Conservation (phyloP, 352 stramenopile genomes). For the Globisporangium uncinulatum region DNA sequence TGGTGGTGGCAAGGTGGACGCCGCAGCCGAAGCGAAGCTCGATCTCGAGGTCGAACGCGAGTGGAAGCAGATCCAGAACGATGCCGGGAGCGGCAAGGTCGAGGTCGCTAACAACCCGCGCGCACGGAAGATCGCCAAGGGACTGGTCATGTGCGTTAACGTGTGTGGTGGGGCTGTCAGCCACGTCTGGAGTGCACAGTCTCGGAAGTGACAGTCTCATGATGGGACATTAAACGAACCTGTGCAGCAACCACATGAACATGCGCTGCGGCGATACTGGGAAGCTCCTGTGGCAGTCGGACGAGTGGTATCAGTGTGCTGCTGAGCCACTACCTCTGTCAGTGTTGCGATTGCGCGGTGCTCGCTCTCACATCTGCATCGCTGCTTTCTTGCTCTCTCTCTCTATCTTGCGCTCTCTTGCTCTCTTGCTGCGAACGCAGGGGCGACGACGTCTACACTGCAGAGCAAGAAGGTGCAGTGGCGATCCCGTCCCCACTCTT, state of each 20-base stretch:
- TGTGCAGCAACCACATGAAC: slow-evolving; percentile 82
- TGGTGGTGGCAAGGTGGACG: slow-evolving; percentile 24
- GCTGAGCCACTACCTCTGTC: background rate
- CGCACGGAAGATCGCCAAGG: slow-evolving; percentile 63
- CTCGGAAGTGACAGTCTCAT: no score
- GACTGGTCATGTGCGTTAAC: slow-evolving; percentile 52
- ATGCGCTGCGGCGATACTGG: slow-evolving; percentile 80
- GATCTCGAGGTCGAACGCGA: slow-evolving; percentile 80
- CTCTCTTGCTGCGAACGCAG: slow-evolving; percentile 14
- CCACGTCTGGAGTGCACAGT: no score
- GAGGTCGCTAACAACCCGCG: slow-evolving; percentile 63
- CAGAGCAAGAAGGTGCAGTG: slow-evolving; percentile 63
- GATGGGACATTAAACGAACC: no score
- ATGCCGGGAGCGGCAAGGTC: slow-evolving; percentile 48
- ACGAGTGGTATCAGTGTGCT: slow-evolving; percentile 44
- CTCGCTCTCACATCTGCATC: background rate
- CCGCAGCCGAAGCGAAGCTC: slow-evolving; percentile 60
- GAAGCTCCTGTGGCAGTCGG: slow-evolving; percentile 78
- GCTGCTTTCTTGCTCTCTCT: no score
- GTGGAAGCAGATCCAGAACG: slow-evolving; percentile 74
- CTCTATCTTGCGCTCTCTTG: no score
- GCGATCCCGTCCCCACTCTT: background rate
- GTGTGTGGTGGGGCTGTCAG: background rate
- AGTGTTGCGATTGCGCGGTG: no score
- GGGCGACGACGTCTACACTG: slow-evolving; percentile 58